phyloP scores from a whole-genome alignment of 495 filamentous ascomycete genomes.

The Neurospora sp. region DNA sequence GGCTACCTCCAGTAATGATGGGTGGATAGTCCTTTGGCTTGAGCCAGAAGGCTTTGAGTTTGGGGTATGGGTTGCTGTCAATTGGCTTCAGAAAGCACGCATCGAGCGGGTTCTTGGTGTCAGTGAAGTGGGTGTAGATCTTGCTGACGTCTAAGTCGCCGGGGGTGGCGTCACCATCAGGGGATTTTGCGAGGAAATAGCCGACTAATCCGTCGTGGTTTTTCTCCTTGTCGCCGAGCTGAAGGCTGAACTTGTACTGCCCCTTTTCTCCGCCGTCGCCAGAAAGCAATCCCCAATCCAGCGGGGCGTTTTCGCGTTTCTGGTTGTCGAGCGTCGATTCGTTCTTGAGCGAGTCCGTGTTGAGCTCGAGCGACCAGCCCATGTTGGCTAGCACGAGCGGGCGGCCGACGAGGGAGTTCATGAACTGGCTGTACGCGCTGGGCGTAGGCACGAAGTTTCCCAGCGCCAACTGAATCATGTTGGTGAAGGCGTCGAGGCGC shows the following conservation, averaged over 20 bases:
- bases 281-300: neutral
- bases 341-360: conserved; percentile 3
- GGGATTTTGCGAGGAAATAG: conserved; percentile 23
- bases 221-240: conserved; percentile 31
- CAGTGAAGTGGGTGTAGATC: conserved; percentile 24
- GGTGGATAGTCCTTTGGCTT: conserved; percentile 9
- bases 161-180: neutral
- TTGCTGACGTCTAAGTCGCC: conserved; percentile 19
- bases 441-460: conserved; percentile 18
- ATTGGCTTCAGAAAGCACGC: conserved; percentile 5
- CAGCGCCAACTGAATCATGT: conserved; percentile 25
- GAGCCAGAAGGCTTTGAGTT: conserved; percentile 16
- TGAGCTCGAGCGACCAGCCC: conserved; percentile 38
- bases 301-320: neutral
- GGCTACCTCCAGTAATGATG: conserved; percentile 6
- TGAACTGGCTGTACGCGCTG: conserved; percentile 24
- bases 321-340: conserved; percentile 2
- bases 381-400: conserved; percentile 40
- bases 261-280: neutral
- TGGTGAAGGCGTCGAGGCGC: conserved; percentile 26
- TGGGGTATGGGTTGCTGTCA: conserved; percentile 15
- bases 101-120: neutral
- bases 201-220: conserved; percentile 33
- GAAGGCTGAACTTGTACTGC: conserved; percentile 28
- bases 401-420: conserved; percentile 31